phyloP scores from a whole-genome alignment of 2,329 filamentous ascomycete species.

The Thelonectria discophora region DNA sequence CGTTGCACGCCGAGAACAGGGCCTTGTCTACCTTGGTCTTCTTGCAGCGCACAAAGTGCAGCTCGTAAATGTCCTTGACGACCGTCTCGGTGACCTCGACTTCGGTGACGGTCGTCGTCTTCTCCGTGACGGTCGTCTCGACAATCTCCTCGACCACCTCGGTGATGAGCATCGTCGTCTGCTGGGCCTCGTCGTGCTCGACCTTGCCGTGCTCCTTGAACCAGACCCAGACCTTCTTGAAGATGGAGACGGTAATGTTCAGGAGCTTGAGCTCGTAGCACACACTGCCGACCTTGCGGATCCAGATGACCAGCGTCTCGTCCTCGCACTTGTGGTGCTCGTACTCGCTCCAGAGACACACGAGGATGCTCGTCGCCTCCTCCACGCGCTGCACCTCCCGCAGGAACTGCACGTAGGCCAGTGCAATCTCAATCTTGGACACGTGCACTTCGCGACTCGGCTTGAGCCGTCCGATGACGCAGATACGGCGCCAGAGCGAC shows the following conservation, averaged over 20 bases:
- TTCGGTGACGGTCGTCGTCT: constrained; percentile 44
- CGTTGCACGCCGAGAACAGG: constrained; percentile 49
- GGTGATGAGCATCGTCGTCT: constrained; percentile 49
- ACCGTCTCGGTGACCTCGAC: constrained; percentile 47
- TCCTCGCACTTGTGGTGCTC: constrained; percentile 47
- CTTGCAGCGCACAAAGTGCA: constrained; percentile 48
- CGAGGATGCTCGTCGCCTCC: constrained; percentile 51
- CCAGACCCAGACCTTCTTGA: constrained; percentile 51
- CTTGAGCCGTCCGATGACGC: constrained; percentile 43
- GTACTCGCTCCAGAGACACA: constrained; percentile 53
- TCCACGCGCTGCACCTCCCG: constrained; percentile 43
- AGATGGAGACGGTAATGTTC: constrained; percentile 46
- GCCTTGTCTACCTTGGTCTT: constrained; percentile 44
- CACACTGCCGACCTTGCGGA: constrained; percentile 47
- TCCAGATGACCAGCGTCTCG: constrained; percentile 46
- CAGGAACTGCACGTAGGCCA: constrained; percentile 50
- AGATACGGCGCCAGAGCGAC: constrained; percentile 51
- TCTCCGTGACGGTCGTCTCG: constrained; percentile 45
- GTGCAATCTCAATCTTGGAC: constrained; percentile 50
- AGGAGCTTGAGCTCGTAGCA: constrained; percentile 48
- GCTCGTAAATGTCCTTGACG: constrained; percentile 48
- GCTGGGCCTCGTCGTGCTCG: constrained; percentile 45
- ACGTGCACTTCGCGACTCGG: constrained; percentile 47
- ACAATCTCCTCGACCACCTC: constrained; percentile 52
- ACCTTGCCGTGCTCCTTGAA: constrained; percentile 48